A percentile compares a stretch with the other conserved stretches of the same genome.
Conservation (phyloP, 164 flowering plant species). For the Brasenia schreberi region DNA sequence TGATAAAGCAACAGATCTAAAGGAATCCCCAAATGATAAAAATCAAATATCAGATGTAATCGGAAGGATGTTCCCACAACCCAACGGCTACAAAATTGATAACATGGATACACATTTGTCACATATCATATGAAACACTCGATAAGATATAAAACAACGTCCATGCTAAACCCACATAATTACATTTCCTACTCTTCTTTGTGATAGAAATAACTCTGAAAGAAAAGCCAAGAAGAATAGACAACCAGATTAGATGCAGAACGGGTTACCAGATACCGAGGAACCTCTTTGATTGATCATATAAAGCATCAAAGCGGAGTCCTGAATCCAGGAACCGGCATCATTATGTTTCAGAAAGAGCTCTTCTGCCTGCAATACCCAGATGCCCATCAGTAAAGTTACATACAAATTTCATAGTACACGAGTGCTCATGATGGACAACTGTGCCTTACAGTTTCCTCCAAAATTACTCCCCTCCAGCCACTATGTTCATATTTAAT, state of each 20-base stretch:
- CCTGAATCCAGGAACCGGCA: conserved; percentile 97
- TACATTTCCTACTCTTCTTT: background rate
- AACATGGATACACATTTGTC: background rate
- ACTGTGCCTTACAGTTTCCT: conserved; percentile 61
- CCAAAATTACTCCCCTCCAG: conserved; percentile 84
- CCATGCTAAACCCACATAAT: background rate
- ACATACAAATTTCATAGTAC: too few relatives aligned
- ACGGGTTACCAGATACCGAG: conserved; percentile 83
- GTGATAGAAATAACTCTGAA: background rate
- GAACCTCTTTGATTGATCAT: conserved; percentile 90
- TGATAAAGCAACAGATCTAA: background rate
- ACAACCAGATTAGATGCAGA: background rate
- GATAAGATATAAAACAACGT: background rate
- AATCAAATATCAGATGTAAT: background rate
- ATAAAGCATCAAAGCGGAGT: conserved; percentile 89
- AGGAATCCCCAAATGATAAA: background rate
- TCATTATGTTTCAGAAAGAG: conserved; percentile 95
- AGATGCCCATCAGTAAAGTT: background rate
- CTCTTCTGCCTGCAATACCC: conserved; percentile 66
- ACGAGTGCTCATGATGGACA: too few relatives aligned
- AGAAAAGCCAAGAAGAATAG: background rate
- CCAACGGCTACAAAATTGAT: too few relatives aligned
- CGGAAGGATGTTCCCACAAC: background rate
- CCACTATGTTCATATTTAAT: conserved; percentile 73
- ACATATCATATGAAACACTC: background rate